phyloP scores from a whole-genome alignment of 106 monocot genomes.

The Acorus calamus region DNA sequence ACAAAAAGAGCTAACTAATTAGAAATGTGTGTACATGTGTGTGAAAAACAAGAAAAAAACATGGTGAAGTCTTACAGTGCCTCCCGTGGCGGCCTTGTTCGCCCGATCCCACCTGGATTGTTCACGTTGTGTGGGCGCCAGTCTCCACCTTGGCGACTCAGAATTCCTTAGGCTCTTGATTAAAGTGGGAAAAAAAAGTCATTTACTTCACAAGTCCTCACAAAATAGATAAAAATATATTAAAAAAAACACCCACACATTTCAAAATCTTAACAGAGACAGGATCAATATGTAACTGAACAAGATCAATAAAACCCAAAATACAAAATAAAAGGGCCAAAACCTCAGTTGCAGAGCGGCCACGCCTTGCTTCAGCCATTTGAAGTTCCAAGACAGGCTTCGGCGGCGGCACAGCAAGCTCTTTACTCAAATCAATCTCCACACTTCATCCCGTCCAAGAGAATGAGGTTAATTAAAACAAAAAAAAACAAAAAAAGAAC shows the following conservation, averaged over 20 bases:
- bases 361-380: conserved; percentile 75
- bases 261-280: no score
- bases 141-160: conserved; percentile 65
- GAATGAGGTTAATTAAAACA: neutral
- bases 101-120: conserved; percentile 84
- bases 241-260: no score
- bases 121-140: conserved; percentile 67
- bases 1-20: no score
- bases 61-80: conserved; percentile 47
- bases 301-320: no score
- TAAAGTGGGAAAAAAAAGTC: neutral
- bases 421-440: conserved; percentile 75
- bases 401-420: conserved; percentile 38
- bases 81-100: conserved; percentile 68
- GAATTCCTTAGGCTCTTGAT: conserved; percentile 28
- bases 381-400: conserved; percentile 76
- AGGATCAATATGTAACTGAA: no score
- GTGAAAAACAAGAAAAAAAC: neutral
- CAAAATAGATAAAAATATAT: no score
- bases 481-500: neutral
- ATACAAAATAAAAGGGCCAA: no score
- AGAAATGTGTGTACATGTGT: no score
- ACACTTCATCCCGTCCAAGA: conserved; percentile 27
- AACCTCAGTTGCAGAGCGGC: conserved; percentile 47
- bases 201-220: neutral